Evolutionary conservation across 2,329 filamentous ascomycete species (phyloP), one percentile per base, ranked within the genome.

Genomic region (Sarocladium kiliense): DNA sequence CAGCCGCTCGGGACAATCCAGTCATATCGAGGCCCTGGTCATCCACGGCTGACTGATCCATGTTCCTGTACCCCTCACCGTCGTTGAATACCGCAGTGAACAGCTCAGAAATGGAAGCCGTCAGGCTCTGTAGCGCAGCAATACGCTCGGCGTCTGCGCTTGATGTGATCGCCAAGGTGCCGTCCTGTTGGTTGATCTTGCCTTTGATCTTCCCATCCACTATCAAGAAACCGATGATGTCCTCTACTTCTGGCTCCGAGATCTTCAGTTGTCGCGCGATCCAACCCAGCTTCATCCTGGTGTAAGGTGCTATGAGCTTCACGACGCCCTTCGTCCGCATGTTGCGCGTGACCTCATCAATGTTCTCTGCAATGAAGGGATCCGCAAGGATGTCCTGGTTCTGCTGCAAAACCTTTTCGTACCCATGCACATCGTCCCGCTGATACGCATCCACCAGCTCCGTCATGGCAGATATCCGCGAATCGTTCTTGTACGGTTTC

Each of bases 281-380:
- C 79, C 95, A 96, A 19, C 79, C 77, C 23, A 97, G 77, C 60
- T 88, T 90, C 82, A 97, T 96, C 53, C 91, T 86, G 5, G 90
- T 95, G 76, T 97, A 99, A 0, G 94, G 94, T 3, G 91, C 91
- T 60, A 97, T 94, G 23, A 97, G 79, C 73, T 94, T 96, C 60
- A 96, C 76, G 10, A 97, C 86, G 1, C 92, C 93, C 77, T 97
- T 97, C 61, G 92, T 97, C 55, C 94, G 89, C 88, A 99, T 96
- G 71, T 94, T 97, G 42, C 94, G 89, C 54, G 93, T 99, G 56
- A 99, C 93, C 74, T 99, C 94, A 71, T 97, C 94, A 63, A 99
- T 99, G 68, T 99, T 97, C 74, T 97, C 94, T 26, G 93, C 93
- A 63, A 99, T 99, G 74, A 97, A 99, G 0, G 89, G 86, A 69